Evolutionary conservation across 1,284 basidiomycete genomes (phyloP).

Genomic region (Austroboletus olivaceoglutinosus): DNA sequence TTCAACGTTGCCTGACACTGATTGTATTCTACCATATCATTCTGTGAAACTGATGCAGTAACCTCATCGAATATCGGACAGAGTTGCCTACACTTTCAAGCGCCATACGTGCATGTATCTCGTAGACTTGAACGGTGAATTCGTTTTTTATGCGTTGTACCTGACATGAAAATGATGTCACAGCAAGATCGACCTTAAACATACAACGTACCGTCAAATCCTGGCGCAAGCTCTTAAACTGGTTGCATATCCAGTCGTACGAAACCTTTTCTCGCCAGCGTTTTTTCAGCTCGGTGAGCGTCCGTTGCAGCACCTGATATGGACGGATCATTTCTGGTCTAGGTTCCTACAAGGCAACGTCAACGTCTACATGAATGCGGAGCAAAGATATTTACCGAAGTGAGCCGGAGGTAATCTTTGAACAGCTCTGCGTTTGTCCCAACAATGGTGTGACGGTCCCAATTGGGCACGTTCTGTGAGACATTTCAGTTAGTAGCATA

Average conservation of each 20-base stretch:
- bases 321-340: constrained; percentile 95
- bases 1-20: constrained; percentile 94
- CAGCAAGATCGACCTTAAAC: constrained; percentile 18
- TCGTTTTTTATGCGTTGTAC: constrained; percentile 99
- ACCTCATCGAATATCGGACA: constrained; percentile 10
- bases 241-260: constrained; percentile 95
- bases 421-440: constrained; percentile 88
- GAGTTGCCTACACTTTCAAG: constrained; percentile 75
- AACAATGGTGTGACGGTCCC: constrained; percentile 95
- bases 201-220: constrained; percentile 83
- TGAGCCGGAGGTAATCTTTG: constrained; percentile 95
- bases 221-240: constrained; percentile 97
- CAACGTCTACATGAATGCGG: not conserved
- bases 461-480: constrained; percentile 88
- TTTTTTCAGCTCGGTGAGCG: constrained; percentile 83
- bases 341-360: constrained; percentile 67
- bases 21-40: constrained; percentile 98
- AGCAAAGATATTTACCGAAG: constrained; percentile 62
- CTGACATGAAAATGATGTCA: constrained; percentile 43
- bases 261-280: constrained; percentile 85
- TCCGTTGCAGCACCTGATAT: constrained; percentile 79
- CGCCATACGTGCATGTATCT: constrained; percentile 97
- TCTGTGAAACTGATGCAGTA: constrained; percentile 45
- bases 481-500: constrained; percentile 10
- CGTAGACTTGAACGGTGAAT: constrained; percentile 96